Conservation (phyloP, 2,329 filamentous ascomycete genomes). For the Sordariomycetes sp. region DNA sequence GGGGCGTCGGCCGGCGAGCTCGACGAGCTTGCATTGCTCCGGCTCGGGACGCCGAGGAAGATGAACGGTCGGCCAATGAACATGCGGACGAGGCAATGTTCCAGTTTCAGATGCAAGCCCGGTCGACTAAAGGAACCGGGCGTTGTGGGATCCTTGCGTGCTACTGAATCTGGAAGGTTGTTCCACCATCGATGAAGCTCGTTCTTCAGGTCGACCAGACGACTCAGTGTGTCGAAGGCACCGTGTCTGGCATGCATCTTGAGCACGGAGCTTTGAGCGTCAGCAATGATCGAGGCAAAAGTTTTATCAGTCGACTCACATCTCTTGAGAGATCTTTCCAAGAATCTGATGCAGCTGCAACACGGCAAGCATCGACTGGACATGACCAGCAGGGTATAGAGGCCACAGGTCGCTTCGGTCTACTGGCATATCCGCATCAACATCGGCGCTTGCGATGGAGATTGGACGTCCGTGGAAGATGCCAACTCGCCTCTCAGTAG, state of each 20-base stretch:
- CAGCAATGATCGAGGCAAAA: background rate
- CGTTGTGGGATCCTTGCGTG: conserved; percentile 40
- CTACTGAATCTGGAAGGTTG: conserved; percentile 31
- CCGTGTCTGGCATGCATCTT: conserved; percentile 7
- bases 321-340: conserved; percentile 26
- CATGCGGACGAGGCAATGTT: conserved; percentile 42
- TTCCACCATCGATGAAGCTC: conserved; percentile 29
- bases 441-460: conserved; percentile 41
- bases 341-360: conserved; percentile 25
- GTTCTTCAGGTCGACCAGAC: conserved; percentile 24
- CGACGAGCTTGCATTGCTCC: background rate
- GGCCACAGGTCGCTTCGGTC: conserved; percentile 33
- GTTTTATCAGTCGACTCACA: conserved; percentile 14
- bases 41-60: background rate
- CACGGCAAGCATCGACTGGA: conserved; percentile 35
- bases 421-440: conserved; percentile 42
- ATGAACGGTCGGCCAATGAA: conserved; percentile 42
- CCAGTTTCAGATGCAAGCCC: conserved; percentile 35
- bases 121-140: conserved; percentile 18
- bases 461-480: conserved; percentile 46
- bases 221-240: conserved; percentile 10
- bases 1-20: background rate
- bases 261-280: conserved; percentile 19
- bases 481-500: conserved; percentile 45
- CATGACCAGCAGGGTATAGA: conserved; percentile 27